Conservation (phyloP, 179 eudicot genomes). For the Spinacia oleracea region DNA sequence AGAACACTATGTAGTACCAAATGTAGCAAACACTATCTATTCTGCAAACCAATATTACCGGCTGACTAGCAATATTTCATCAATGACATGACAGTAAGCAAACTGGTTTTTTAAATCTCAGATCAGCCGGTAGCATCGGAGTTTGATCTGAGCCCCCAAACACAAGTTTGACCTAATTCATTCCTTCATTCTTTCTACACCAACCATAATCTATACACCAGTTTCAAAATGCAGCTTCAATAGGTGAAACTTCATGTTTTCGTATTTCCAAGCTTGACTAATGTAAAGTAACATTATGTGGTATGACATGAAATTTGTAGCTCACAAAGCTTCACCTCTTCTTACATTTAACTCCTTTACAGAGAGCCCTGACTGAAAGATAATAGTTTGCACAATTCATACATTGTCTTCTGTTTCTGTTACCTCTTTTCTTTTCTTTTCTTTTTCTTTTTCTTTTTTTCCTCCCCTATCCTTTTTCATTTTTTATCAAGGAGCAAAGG, state of each 20-base stretch:
- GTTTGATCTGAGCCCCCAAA: conserved; percentile 3
- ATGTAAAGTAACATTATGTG: conserved; percentile 28
- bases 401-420: conserved; percentile 28
- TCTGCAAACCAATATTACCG: too few species aligned
- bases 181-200: conserved; percentile 1
- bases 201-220: conserved; percentile 8
- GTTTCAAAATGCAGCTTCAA: not conserved
- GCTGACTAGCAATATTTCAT: not conserved
- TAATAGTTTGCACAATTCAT: conserved; percentile 29
- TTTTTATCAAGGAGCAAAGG: conserved; percentile 17
- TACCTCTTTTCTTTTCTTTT: conserved; percentile 18
- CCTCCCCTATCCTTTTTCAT: not conserved
- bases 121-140: not conserved
- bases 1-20: too few species aligned
- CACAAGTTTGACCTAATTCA: conserved; percentile 12
- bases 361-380: conserved; percentile 29
- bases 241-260: conserved; percentile 23
- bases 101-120: not conserved
- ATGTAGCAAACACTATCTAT: not conserved
- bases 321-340: conserved; percentile 32
- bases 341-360: conserved; percentile 39
- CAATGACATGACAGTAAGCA: not conserved
- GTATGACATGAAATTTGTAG: conserved; percentile 13
- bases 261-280: conserved; percentile 30
- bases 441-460: conserved; percentile 10